Conservation (phyloP, 768 basidiomycete genomes). For the Kwoniella mangroviensis region DNA sequence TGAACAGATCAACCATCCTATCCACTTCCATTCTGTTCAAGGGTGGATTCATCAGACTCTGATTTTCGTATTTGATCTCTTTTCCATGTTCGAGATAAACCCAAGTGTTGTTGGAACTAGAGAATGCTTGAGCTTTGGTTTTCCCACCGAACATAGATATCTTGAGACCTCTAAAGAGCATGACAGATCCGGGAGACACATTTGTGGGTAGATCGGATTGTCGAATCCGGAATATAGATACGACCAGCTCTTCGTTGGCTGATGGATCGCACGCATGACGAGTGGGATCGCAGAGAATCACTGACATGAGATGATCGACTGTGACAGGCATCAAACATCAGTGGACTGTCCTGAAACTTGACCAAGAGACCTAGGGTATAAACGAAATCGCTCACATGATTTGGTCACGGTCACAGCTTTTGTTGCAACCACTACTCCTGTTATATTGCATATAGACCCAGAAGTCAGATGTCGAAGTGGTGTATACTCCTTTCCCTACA, state of each 20-base stretch:
- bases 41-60: conserved; percentile 13
- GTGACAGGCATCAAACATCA: not conserved
- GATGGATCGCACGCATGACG: conserved; percentile 14
- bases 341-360: not conserved
- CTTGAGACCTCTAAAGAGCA: conserved; percentile 36
- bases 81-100: conserved; percentile 18
- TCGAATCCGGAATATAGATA: conserved; percentile 34
- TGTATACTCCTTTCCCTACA: conserved; percentile 6
- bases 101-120: conserved; percentile 28
- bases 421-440: conserved; percentile 12
- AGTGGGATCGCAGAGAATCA: conserved; percentile 40
- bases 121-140: conserved; percentile 37
- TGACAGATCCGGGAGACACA: conserved; percentile 25
- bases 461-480: not conserved
- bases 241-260: conserved; percentile 31
- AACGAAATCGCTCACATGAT: not conserved
- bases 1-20: conserved; percentile 24
- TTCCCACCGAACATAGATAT: conserved; percentile 33
- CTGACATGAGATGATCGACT: conserved; percentile 30
- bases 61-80: conserved; percentile 17
- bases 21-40: conserved; percentile 25
- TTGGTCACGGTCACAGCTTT: not conserved
- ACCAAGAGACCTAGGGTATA: not conserved
- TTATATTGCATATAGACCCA: not conserved
- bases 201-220: conserved; percentile 25